These are phyloP conservation scores for Colletotrichum higginsianum DNA, from an alignment of 2,329 filamentous ascomycete genomes.

Conservation along the genomic window DNA sequence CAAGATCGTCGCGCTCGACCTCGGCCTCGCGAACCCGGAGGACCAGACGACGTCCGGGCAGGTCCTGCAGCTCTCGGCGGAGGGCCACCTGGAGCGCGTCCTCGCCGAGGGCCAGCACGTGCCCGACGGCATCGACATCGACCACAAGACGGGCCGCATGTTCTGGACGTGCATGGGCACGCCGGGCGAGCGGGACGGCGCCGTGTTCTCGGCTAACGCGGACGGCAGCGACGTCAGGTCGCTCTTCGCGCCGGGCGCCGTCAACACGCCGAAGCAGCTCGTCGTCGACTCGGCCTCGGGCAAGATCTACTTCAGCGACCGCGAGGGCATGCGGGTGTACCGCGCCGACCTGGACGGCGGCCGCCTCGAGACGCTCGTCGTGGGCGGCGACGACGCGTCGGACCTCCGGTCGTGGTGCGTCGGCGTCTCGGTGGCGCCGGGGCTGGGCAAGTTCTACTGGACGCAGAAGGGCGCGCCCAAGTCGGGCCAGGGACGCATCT, in stretches of 20 bases:
- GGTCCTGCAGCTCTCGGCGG: constrained; percentile 42
- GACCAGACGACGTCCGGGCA: constrained; percentile 17
- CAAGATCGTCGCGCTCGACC: constrained; percentile 37
- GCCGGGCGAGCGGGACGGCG: constrained; percentile 57
- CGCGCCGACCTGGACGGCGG: constrained; percentile 58
- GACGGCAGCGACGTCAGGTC: constrained; percentile 62
- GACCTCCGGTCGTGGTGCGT: constrained; percentile 66
- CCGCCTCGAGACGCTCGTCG: constrained; percentile 57
- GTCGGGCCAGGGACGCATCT: constrained; percentile 65
- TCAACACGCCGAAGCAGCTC: constrained; percentile 67
- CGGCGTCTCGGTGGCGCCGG: constrained; percentile 64
- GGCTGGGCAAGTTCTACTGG: constrained; percentile 68
- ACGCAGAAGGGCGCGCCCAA: constrained; percentile 72
- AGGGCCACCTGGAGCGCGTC: constrained; percentile 44
- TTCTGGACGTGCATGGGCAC: constrained; percentile 68
- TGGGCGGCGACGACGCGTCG: constrained; percentile 50
- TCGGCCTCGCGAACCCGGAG: constrained; percentile 1
- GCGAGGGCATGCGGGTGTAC: constrained; percentile 59
- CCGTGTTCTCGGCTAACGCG: constrained; percentile 60
- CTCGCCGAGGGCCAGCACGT: constrained; percentile 49
- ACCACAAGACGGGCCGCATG: constrained; percentile 51
- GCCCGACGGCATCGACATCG: constrained; percentile 63
- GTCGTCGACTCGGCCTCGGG: constrained; percentile 47
- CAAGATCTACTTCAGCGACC: constrained; percentile 60
- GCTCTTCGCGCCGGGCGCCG: constrained; percentile 58